Conservation (phyloP, 495 filamentous ascomycete genomes). For the Aspergillus conjunctus region DNA sequence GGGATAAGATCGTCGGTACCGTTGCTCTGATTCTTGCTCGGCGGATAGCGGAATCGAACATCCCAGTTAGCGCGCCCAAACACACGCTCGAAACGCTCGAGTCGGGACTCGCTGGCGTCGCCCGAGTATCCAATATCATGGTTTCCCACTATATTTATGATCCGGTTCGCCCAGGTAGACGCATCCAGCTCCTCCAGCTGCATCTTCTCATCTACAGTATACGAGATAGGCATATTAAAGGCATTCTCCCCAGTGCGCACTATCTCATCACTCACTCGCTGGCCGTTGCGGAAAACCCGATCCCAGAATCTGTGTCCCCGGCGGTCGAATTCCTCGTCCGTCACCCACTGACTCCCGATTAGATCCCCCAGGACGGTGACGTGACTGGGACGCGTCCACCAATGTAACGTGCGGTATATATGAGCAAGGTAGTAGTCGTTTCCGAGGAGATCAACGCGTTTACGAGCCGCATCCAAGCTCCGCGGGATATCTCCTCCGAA, state of each 20-base stretch:
- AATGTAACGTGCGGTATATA: conserved; percentile 81
- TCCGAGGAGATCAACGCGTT: conserved; percentile 82
- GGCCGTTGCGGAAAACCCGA: conserved; percentile 70
- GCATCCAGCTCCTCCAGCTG: conserved; percentile 53
- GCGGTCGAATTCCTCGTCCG: conserved; percentile 75
- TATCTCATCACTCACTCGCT: conserved; percentile 66
- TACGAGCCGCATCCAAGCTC: conserved; percentile 62
- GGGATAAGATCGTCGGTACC: conserved; percentile 30
- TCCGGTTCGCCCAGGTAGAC: conserved; percentile 64
- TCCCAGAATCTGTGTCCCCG: conserved; percentile 79
- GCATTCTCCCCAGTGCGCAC: conserved; percentile 33
- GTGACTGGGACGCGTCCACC: conserved; percentile 83
- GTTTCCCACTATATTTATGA: conserved; percentile 91
- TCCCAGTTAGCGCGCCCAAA: conserved; percentile 92
- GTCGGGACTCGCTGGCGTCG: conserved; percentile 70
- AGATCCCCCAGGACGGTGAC: conserved; percentile 88
- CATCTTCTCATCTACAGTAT: conserved; percentile 38
- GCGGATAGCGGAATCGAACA: conserved; percentile 61
- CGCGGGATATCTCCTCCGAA: conserved; percentile 66
- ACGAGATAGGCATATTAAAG: neutral
- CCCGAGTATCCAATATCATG: conserved; percentile 97
- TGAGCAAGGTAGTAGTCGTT: conserved; percentile 96
- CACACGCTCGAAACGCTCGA: conserved; percentile 74
- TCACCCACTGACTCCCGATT: conserved; percentile 95
- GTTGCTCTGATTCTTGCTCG: conserved; percentile 17